Percentiles rank a stretch among this genome's conserved stretches.
These are phyloP conservation scores for Flaveria brownii DNA, from an alignment of 129 eudicot species.

Conservation along the genomic window DNA sequence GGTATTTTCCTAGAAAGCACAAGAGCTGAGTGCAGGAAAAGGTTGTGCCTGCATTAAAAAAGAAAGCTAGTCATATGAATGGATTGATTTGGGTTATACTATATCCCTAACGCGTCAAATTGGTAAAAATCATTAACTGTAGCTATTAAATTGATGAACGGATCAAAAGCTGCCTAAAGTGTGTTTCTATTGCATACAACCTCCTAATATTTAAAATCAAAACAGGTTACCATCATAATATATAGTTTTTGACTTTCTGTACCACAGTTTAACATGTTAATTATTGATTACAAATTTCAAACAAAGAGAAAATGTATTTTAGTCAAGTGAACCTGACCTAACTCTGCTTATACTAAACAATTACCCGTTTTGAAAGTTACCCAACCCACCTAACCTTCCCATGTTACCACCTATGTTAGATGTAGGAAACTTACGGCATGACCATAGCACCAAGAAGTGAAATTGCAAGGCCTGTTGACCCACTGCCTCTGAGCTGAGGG, in stretches of 20 bases:
- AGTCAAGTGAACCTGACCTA: neutral
- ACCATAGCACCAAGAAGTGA: conserved; percentile 99
- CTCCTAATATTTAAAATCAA: neutral
- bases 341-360: neutral
- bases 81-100: conserved; percentile 3
- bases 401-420: conserved; percentile 6
- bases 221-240: neutral
- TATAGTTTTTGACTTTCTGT: neutral
- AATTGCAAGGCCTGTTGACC: conserved; percentile 86
- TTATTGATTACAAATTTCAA: neutral
- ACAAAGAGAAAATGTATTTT: neutral
- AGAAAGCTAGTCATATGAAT: neutral
- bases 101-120: neutral
- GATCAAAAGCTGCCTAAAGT: neutral
- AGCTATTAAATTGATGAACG: conserved; percentile 4
- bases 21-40: conserved; percentile 95
- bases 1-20: conserved; percentile 98
- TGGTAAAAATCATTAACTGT: neutral
- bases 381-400: neutral
- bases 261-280: neutral
- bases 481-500: conserved; percentile 87
- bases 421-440: conserved; percentile 79
- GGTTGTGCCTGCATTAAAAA: conserved; percentile 76
- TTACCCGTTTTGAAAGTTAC: neutral
- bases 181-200: neutral